Base-by-base conservation (phyloP, 1,284 basidiomycete species). In the Termitomyces sp. region DNA sequence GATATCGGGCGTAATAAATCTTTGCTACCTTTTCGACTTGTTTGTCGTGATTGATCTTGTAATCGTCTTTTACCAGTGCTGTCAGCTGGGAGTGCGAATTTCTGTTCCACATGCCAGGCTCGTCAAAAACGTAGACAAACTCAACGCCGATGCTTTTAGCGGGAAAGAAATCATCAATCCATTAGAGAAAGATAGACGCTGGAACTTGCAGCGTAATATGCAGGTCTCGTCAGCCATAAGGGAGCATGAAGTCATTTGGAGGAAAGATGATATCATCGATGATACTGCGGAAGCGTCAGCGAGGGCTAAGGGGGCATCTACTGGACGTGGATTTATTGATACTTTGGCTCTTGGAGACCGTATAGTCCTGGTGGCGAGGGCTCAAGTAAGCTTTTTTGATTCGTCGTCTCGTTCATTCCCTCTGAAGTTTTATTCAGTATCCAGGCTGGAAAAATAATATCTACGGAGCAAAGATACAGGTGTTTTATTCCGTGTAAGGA, bases 361-460 rank as follows among this genome's bases (percentile, higher is more conserved):
- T 21, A 60, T 71, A 26, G 66, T 60, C 4, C 44, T 71, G 11
- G 52, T 67, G 34, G 67, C 57, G 1, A 59, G 60, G 49, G 67
- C 68, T 16, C 56, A 57, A 58, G 69, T 68, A 46, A 30, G 59
- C 21, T 45, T 7, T 28, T 26, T 14, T 24, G 3, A 13, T 16
- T n/a, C 39, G 16, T 7, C 21, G 9, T 38, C 3, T 31, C 11
- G 6, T 33, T 28, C 42, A 26, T 9, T 30, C 5, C 3, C 8
- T 13, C 42, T 51, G 14, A 50, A 33, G 13, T 33, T 31, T 37
- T 28, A 9, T 31, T 4, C 31, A 70, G 68, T 66, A 60, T 54
- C 65, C 63, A 11, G 58, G 59, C 7, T 70, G 67, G 68, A 37
- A 9, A 13, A 68, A 68, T 50, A 46, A 61, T 41, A 53, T 68